Conservation (phyloP, 1,139 yeast genomes). For the Casaregolazyma lundiana region DNA sequence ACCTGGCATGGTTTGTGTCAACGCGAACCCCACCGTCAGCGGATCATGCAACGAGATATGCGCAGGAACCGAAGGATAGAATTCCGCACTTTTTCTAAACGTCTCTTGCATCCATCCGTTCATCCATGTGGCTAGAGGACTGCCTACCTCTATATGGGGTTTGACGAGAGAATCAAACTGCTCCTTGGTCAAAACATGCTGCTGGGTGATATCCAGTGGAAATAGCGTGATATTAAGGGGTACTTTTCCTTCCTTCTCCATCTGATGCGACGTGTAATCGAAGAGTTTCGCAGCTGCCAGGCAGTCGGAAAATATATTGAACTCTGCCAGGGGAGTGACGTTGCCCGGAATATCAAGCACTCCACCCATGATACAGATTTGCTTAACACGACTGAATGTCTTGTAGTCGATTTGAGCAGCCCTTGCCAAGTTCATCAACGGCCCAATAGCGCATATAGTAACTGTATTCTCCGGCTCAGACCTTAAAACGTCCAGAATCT, state of each 20-base stretch:
- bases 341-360: slow-evolving; percentile 37
- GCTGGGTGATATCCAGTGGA: slow-evolving; percentile 38
- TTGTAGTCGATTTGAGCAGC: slow-evolving; percentile 38
- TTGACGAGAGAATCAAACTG: slow-evolving; percentile 20
- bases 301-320: slow-evolving; percentile 40
- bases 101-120: slow-evolving; percentile 33
- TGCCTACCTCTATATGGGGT: slow-evolving; percentile 18
- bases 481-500: slow-evolving; percentile 34
- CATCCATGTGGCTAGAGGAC: slow-evolving; percentile 36
- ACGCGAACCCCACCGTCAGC: slow-evolving; percentile 36
- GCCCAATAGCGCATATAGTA: slow-evolving; percentile 39
- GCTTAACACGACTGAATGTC: slow-evolving; percentile 35
- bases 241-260: slow-evolving; percentile 28
- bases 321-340: slow-evolving; percentile 40
- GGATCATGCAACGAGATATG: slow-evolving; percentile 38
- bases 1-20: slow-evolving; percentile 19
- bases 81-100: slow-evolving; percentile 30
- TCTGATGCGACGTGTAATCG: slow-evolving; percentile 29
- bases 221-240: slow-evolving; percentile 33
- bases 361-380: slow-evolving; percentile 41
- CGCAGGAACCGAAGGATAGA: slow-evolving; percentile 19
- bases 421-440: slow-evolving; percentile 39
- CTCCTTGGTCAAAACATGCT: slow-evolving; percentile 28
- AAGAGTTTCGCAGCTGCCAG: slow-evolving; percentile 39
- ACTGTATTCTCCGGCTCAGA: slow-evolving; percentile 36